Base-by-base conservation (phyloP, 495 filamentous ascomycete genomes). In the Chaetomium tenue region DNA sequence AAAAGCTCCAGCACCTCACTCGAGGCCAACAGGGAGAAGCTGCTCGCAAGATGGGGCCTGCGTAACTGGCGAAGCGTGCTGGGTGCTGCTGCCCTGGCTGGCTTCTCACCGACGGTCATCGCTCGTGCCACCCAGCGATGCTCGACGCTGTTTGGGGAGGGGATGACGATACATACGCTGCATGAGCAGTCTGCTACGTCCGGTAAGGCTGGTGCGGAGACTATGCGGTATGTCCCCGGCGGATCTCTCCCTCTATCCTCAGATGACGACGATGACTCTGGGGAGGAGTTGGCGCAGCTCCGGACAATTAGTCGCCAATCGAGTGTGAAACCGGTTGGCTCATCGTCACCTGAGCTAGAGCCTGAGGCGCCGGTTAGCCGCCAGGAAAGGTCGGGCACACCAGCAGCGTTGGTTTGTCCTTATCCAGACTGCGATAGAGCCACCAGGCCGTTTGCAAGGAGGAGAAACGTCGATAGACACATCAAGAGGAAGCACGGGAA, bases 31-130 rank as follows among this genome's bases (percentile, higher is more conserved):
- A 48, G 33, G 15, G 44, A 65, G 25, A 63, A 52, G 8, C 73
- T 33, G 50, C 61, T 72, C 33, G 25, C 15, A 61, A 68, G 46
- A 65, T 83, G 61, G 81, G 63, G 76, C 4, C 75, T 86, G 6
- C 84, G 90, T 2, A 89, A 93, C 73, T 96, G 92, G 92, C 87
- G 87, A 50, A 89, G 93, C 60, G 82, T 94, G 2, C 72, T 95
- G 37, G 89, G 89, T 11, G 76, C 90, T 0, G 92, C 92, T 23
- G 82, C 89, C 0, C 79, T 92, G 63, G 83, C 80, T 2, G 90
- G 88, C 0, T 89, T 90, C 71, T 76, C 87, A 0, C 68, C 81
- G 1, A 70, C 72, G 5, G 88, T 86, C 6, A 78, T 96, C 9
- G 80, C 83, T 48, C 82, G 89, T 54, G 81, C 91, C 0, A 83